Conservation (phyloP, 495 filamentous ascomycete genomes). For the Pseudomonodictys pantanalensis region DNA sequence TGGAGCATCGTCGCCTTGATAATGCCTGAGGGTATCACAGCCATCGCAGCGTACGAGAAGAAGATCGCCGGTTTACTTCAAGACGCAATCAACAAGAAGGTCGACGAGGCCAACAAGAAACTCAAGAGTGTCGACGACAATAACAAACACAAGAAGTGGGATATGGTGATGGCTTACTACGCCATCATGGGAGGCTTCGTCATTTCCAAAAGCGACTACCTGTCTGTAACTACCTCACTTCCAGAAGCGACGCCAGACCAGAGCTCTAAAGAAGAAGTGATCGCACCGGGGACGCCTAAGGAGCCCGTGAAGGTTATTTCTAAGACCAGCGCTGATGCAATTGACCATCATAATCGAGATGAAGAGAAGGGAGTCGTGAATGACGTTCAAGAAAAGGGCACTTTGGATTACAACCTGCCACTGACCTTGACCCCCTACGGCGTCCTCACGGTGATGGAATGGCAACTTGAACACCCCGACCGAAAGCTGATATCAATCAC, state of each 20-base stretch:
- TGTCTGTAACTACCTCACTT: not conserved
- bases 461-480: not conserved
- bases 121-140: no score
- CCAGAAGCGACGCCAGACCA: not conserved
- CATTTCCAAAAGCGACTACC: not conserved
- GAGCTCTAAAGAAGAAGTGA: not conserved
- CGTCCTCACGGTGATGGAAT: not conserved
- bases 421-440: constrained; percentile 9
- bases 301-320: not conserved
- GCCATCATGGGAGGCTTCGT: constrained; percentile 16
- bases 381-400: not conserved
- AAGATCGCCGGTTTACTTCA: not conserved
- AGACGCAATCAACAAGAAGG: not conserved
- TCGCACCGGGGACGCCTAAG: not conserved
- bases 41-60: constrained; percentile 4
- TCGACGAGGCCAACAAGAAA: no score
- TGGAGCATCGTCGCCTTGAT: not conserved
- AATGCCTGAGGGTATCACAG: not conserved
- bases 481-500: not conserved
- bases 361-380: not conserved
- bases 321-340: not conserved
- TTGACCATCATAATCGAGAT: not conserved
- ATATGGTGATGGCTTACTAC: constrained; percentile 5
- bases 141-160: not conserved
- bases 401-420: not conserved